Conservation (phyloP, 192 early-diverging fungal genomes). For the Piromyces finnis region DNA sequence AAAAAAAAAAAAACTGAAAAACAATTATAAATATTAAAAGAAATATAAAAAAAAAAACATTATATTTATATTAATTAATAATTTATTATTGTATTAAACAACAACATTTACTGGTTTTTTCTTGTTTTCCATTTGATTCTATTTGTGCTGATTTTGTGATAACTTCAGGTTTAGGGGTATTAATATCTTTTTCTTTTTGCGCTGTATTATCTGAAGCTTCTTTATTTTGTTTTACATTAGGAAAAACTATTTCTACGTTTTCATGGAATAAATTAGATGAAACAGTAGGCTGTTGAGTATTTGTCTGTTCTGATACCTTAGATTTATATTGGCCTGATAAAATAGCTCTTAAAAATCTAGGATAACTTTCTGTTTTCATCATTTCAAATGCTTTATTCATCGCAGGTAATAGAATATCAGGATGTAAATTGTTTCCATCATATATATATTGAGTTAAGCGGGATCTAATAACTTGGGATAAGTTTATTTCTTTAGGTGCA, state of each 20-base stretch:
- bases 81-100: not conserved
- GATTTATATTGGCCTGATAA: not conserved
- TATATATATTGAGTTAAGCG: not conserved
- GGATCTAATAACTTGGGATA: not conserved
- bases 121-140: not conserved
- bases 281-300: not conserved
- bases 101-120: not conserved
- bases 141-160: not conserved
- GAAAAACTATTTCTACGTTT: not conserved
- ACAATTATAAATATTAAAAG: not conserved
- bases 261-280: not conserved
- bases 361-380: not conserved
- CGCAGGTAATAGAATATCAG: not conserved
- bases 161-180: not conserved
- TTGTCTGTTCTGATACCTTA: not conserved
- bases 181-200: not conserved
- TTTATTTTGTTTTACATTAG: not conserved
- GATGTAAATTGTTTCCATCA: not conserved
- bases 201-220: not conserved
- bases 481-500: not conserved
- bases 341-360: not conserved
- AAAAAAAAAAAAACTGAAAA: not conserved
- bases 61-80: too few species aligned
- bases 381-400: not conserved
- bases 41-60: not conserved